Percentiles rank a stretch among this genome's conserved stretches.
These are phyloP conservation scores for Xylariomycetidae sp. DNA, from an alignment of 2,329 filamentous ascomycete genomes.

Conservation along the genomic window DNA sequence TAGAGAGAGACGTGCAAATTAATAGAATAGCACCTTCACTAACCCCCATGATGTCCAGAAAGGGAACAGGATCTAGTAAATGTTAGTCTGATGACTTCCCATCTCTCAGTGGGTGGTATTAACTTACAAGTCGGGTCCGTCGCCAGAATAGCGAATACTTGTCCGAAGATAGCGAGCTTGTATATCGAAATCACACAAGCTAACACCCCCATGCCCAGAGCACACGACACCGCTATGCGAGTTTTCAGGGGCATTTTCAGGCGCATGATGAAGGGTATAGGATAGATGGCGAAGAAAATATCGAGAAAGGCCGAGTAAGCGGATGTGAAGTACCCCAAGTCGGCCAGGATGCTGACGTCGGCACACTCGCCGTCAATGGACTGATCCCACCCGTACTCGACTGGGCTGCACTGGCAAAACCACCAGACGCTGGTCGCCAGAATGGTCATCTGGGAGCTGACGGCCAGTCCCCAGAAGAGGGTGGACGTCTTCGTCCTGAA, in stretches of 20 bases:
- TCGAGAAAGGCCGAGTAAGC: constrained; percentile 26
- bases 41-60: constrained; percentile 23
- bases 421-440: constrained; percentile 26
- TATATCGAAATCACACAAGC: constrained; percentile 25
- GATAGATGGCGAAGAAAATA: constrained; percentile 27
- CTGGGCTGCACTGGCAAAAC: constrained; percentile 24
- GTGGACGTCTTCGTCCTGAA: constrained; percentile 24
- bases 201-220: constrained; percentile 20
- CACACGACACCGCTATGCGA: constrained; percentile 19
- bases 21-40: constrained; percentile 19
- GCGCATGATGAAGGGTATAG: constrained; percentile 27
- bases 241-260: constrained; percentile 24
- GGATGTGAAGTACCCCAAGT: constrained; percentile 25
- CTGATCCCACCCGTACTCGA: constrained; percentile 23
- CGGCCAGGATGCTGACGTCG: constrained; percentile 14
- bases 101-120: neutral
- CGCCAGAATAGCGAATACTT: constrained; percentile 16
- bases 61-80: constrained; percentile 18
- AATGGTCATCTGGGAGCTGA: constrained; percentile 27
- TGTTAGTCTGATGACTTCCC: neutral
- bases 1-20: constrained; percentile 15
- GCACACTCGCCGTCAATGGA: constrained; percentile 20
- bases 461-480: constrained; percentile 25
- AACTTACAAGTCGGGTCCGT: constrained; percentile 25
- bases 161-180: constrained; percentile 21